Conservation (phyloP, 768 basidiomycete species). For the Hirschioporus abietinus region DNA sequence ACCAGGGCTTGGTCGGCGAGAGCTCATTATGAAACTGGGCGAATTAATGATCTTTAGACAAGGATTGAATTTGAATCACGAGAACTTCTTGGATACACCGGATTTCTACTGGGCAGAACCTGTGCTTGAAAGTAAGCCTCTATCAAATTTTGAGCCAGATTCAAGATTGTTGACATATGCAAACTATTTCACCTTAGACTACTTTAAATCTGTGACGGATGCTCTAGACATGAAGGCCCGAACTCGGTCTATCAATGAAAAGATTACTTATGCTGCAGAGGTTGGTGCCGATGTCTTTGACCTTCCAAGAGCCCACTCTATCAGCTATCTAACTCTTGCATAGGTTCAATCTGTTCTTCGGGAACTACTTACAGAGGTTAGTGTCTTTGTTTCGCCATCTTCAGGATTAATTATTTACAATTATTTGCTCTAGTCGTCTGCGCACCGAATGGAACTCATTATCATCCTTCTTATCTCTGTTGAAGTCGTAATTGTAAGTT, state of each 20-base stretch:
- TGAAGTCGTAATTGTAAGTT: constrained; percentile 83
- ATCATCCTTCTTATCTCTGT: constrained; percentile 94
- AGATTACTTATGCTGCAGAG: constrained; percentile 88
- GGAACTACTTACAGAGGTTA: constrained; percentile 82
- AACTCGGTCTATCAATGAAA: constrained; percentile 80
- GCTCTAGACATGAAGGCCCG: constrained; percentile 85
- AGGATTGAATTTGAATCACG: constrained; percentile 82
- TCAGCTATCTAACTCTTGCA: constrained; percentile 13
- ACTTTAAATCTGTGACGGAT: constrained; percentile 79
- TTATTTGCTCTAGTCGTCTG: constrained; percentile 54
- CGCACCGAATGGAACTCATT: constrained; percentile 90
- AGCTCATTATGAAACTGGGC: constrained; percentile 89
- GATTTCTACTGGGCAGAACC: constrained; percentile 96
- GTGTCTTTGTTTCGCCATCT: constrained; percentile 8
- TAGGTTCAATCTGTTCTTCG: constrained; percentile 84
- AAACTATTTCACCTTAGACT: constrained; percentile 35
- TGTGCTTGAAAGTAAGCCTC: constrained; percentile 66
- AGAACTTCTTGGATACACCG: constrained; percentile 84
- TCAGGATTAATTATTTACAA: constrained; percentile 7
- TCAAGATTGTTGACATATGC: background rate
- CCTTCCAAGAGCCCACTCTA: background rate
- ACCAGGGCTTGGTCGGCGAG: constrained; percentile 74
- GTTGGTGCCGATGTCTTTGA: constrained; percentile 24
- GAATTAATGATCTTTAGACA: constrained; percentile 90
- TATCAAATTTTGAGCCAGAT: background rate